A percentile compares a stretch with the other conserved stretches of the same genome.
These are phyloP conservation scores for Pleurostoma richardsiae DNA, from an alignment of 2,329 filamentous ascomycete genomes.

Conservation along the genomic window DNA sequence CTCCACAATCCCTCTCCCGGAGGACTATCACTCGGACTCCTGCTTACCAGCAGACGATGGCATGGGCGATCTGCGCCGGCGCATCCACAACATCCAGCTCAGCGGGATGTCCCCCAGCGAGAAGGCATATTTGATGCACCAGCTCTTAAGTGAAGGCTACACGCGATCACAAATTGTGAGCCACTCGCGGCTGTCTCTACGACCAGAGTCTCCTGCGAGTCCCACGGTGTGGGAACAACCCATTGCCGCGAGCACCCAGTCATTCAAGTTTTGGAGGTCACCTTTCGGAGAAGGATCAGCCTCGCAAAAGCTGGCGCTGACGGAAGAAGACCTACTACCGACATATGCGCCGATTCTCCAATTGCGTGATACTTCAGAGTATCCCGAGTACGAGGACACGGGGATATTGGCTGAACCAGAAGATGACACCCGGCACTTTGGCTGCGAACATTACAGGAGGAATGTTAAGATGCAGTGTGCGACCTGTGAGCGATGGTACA, in stretches of 20 bases:
- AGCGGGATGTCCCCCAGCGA: conserved; percentile 52
- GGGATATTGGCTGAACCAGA: neutral
- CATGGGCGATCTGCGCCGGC: conserved; percentile 61
- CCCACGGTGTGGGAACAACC: conserved; percentile 29
- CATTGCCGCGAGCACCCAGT: conserved; percentile 37
- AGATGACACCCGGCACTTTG: conserved; percentile 46
- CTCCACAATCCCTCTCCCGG: too few relatives aligned
- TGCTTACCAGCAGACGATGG: conserved; percentile 73
- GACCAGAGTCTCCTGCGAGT: conserved; percentile 16
- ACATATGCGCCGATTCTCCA: conserved; percentile 52
- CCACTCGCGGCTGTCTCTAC: conserved; percentile 11
- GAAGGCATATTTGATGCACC: conserved; percentile 69
- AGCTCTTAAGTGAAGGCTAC: conserved; percentile 65
- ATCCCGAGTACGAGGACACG: conserved; percentile 27
- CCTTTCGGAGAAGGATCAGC: conserved; percentile 16
- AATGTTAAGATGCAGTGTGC: conserved; percentile 96
- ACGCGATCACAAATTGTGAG: conserved; percentile 32
- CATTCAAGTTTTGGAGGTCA: conserved; percentile 54
- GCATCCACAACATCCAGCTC: conserved; percentile 65
- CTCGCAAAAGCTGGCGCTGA: conserved; percentile 31
- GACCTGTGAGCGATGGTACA: conserved; percentile 86
- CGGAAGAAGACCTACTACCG: conserved; percentile 58
- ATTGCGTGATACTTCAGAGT: conserved; percentile 34
- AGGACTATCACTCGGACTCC: conserved; percentile 9
- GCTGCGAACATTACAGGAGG: conserved; percentile 88